phyloP scores from a whole-genome alignment of 768 basidiomycete species.

The Cyclocybe aegerita region DNA sequence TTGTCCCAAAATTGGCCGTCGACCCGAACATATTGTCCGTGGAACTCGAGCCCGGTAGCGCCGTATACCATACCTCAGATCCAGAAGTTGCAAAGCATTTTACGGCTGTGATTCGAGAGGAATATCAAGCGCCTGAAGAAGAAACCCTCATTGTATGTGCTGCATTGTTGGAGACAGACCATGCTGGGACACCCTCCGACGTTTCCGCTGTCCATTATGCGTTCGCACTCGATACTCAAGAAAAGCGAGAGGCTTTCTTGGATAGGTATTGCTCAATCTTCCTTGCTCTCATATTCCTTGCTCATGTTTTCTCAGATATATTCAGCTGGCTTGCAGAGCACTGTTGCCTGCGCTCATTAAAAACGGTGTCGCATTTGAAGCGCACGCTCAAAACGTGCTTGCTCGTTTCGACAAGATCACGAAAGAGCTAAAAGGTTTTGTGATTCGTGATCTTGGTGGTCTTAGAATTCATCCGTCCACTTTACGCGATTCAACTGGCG shows the following conservation, averaged over 20 bases:
- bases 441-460: constrained; percentile 58
- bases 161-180: constrained; percentile 53
- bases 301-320: constrained; percentile 35
- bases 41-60: constrained; percentile 50
- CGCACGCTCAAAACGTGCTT: constrained; percentile 58
- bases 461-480: constrained; percentile 54
- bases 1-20: constrained; percentile 48
- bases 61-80: constrained; percentile 39
- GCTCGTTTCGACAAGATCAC: constrained; percentile 43
- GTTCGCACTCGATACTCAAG: constrained; percentile 44
- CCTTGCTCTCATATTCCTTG: neutral
- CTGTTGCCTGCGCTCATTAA: constrained; percentile 50
- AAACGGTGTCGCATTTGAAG: constrained; percentile 62
- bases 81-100: constrained; percentile 53
- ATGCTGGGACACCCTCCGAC: constrained; percentile 36
- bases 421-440: constrained; percentile 46
- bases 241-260: constrained; percentile 46
- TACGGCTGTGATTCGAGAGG: constrained; percentile 47
- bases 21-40: constrained; percentile 41
- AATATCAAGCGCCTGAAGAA: constrained; percentile 34
- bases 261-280: constrained; percentile 34
- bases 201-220: constrained; percentile 46
- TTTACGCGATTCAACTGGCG: constrained; percentile 44
- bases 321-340: constrained; percentile 49
- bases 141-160: constrained; percentile 51